Evolutionary conservation across 306 rosid species (phyloP).

Genomic region (Clitoria ternatea): DNA sequence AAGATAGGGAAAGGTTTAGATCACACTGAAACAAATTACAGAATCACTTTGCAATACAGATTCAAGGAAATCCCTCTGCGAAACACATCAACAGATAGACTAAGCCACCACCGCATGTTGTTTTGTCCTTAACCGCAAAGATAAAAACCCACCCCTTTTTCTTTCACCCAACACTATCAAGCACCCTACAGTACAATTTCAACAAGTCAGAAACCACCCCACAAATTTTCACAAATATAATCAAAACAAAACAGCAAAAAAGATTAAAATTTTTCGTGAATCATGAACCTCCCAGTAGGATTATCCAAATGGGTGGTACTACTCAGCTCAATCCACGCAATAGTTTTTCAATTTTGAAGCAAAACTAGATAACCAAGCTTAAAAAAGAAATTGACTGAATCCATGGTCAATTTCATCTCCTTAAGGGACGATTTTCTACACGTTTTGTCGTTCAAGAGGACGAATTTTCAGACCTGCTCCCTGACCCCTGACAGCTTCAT

Average conservation of each 20-base stretch:
- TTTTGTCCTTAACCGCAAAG: slow-evolving; percentile 39
- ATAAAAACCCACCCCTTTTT: slow-evolving; percentile 11
- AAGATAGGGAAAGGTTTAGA: not conserved
- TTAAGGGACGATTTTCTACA: too few species aligned
- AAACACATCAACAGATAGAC: slow-evolving; percentile 68
- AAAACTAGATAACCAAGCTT: too few species aligned
- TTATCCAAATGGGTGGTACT: too few species aligned
- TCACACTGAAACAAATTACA: slow-evolving; percentile 42
- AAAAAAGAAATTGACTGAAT: too few species aligned
- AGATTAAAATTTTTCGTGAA: not conserved
- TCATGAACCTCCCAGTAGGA: not conserved
- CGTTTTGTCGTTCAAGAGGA: too few species aligned
- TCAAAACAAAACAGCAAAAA: not conserved
- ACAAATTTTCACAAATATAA: not conserved
- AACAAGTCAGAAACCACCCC: slow-evolving; percentile 7
- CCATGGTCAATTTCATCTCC: too few species aligned
- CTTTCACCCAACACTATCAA: slow-evolving; percentile 4
- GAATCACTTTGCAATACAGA: slow-evolving; percentile 89
- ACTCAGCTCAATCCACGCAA: not conserved
- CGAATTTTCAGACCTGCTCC: too few species aligned
- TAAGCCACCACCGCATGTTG: slow-evolving; percentile 91
- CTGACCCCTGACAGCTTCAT: too few species aligned
- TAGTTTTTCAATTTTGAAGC: not conserved
- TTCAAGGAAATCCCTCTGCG: slow-evolving; percentile 83
- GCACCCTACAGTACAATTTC: slow-evolving; percentile 30